Evolutionary conservation across 768 basidiomycete species (phyloP).

Genomic region (Russula sp.): DNA sequence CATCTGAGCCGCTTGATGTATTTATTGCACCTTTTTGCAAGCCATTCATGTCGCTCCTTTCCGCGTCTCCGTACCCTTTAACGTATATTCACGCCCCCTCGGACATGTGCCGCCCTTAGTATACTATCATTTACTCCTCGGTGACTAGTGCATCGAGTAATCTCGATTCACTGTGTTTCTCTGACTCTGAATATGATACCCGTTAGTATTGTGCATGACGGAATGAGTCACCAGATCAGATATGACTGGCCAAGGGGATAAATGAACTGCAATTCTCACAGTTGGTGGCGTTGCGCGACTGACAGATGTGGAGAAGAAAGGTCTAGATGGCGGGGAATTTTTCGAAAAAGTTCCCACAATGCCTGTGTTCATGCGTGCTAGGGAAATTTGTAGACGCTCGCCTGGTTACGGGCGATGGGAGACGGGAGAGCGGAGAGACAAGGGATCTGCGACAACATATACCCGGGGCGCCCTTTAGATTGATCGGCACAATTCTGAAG

Average conservation of each 20-base stretch:
- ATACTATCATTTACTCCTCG: constrained; percentile 6
- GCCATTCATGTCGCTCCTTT: constrained; percentile 9
- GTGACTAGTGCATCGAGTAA: constrained; percentile 12
- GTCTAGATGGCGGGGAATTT: neutral
- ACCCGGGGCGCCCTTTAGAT: neutral
- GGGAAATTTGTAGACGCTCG: neutral
- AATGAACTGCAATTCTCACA: neutral
- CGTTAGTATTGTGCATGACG: neutral
- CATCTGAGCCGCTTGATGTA: constrained; percentile 7
- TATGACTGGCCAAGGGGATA: too few species aligned
- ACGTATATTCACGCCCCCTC: constrained; percentile 6
- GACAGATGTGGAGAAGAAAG: neutral
- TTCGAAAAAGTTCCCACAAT: neutral
- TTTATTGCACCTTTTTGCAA: constrained; percentile 9
- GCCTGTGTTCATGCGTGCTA: neutral
- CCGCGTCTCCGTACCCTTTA: neutral
- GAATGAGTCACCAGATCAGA: too few species aligned
- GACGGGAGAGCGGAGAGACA: neutral
- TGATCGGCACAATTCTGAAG: neutral
- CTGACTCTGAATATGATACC: constrained; percentile 19
- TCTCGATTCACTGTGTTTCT: constrained; percentile 1
- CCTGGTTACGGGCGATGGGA: neutral
- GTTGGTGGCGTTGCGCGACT: constrained; percentile 2
- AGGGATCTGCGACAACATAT: neutral
- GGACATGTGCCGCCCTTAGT: constrained; percentile 11